A percentile compares a stretch with the other conserved stretches of the same genome.
phyloP scores from a whole-genome alignment of 495 filamentous ascomycete species.

The Choiromyces venosus region DNA sequence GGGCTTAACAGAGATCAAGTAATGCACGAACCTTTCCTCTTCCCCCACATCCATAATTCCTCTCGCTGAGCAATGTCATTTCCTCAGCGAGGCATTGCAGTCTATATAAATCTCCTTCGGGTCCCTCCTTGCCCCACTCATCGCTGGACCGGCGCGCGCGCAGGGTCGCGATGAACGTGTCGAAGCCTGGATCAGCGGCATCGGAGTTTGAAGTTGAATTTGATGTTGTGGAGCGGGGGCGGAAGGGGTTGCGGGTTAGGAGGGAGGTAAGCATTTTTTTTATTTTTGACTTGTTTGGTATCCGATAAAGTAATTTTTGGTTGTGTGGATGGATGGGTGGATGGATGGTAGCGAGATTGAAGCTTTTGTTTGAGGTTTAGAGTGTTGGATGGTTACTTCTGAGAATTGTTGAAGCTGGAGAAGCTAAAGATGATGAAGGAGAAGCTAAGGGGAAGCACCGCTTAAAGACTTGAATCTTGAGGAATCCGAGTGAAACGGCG shows the following conservation, averaged over 20 bases:
- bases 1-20: neutral
- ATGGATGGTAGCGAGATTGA: neutral
- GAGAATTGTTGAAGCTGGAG: neutral
- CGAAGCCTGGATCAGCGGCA: constrained; percentile 26
- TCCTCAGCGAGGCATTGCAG: constrained; percentile 32
- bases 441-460: neutral
- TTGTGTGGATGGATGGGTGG: no score
- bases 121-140: constrained; percentile 30
- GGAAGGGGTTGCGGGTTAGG: neutral
- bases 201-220: neutral
- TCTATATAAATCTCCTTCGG: constrained; percentile 30
- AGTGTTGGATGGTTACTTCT: neutral
- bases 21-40: neutral
- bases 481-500: constrained; percentile 2
- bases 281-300: neutral
- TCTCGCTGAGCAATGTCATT: constrained; percentile 30
- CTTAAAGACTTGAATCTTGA: neutral
- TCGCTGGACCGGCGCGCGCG: constrained; percentile 30
- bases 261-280: neutral
- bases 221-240: neutral
- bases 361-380: neutral
- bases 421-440: neutral
- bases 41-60: constrained; percentile 23
- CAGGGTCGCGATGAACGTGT: constrained; percentile 30
- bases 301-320: neutral